Percentiles rank a stretch among this genome's conserved stretches.
Evolutionary conservation across 495 filamentous ascomycete species (phyloP).

Genomic region (Penicillium silybi): DNA sequence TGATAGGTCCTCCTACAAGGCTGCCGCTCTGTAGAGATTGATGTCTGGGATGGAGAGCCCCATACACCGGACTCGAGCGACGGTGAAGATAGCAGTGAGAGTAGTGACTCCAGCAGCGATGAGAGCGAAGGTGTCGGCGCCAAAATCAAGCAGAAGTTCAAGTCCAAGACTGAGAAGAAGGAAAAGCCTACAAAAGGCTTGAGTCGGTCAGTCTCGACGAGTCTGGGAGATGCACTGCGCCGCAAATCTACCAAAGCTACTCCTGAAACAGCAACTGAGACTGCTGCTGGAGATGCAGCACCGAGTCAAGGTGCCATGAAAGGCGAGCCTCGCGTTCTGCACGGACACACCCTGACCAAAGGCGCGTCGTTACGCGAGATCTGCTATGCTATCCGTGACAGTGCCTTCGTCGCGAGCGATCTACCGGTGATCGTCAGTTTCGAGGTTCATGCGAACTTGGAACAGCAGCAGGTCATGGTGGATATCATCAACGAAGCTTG

Average conservation of each 20-base stretch:
- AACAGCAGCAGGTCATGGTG: conserved; percentile 86
- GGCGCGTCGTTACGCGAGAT: conserved; percentile 81
- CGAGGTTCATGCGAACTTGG: conserved; percentile 74
- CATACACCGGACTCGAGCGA: conserved; percentile 30
- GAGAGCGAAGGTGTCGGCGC: conserved; percentile 1
- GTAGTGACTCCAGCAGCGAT: conserved; percentile 23
- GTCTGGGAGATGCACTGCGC: conserved; percentile 22
- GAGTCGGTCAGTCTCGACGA: conserved; percentile 20
- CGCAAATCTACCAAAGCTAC: conserved; percentile 12
- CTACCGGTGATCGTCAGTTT: conserved; percentile 84
- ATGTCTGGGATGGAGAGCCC: conserved; percentile 84
- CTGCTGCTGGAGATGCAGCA: neutral
- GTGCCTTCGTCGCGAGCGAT: conserved; percentile 70
- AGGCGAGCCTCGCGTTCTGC: conserved; percentile 73
- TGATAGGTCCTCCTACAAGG: conserved; percentile 64
- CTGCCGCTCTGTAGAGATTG: conserved; percentile 93
- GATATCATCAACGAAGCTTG: conserved; percentile 81
- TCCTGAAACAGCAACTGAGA: neutral
- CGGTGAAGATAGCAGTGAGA: conserved; percentile 20
- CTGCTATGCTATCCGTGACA: conserved; percentile 71
- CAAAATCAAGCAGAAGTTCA: conserved; percentile 16
- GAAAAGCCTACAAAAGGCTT: conserved; percentile 17
- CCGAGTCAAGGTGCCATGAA: conserved; percentile 22
- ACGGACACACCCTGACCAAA: conserved; percentile 88
- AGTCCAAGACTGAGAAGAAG: conserved; percentile 13